phyloP scores from a whole-genome alignment of 495 filamentous ascomycete genomes.

The Podospora conica region DNA sequence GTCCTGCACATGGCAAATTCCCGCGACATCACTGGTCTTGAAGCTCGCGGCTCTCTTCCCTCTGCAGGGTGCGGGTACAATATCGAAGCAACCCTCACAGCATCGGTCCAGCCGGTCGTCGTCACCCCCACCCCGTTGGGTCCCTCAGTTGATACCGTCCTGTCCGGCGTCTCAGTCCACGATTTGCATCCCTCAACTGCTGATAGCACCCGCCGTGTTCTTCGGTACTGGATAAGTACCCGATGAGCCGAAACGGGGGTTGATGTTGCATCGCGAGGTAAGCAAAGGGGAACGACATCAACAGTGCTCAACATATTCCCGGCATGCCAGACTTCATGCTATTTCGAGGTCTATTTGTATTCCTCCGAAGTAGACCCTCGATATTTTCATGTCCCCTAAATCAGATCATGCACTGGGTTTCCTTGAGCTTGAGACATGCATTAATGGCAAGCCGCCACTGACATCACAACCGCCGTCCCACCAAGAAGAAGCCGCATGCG shows the following conservation, averaged over 20 bases:
- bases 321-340: not conserved
- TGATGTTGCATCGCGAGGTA: not conserved
- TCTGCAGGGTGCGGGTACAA: not conserved
- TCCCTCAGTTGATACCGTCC: not conserved
- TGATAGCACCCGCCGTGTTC: not conserved
- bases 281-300: not conserved
- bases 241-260: not conserved
- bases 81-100: not conserved
- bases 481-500: not conserved
- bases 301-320: not conserved
- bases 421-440: not conserved
- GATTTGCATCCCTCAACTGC: not conserved
- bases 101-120: not conserved
- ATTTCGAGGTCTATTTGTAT: not conserved
- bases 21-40: slow-evolving; percentile 22
- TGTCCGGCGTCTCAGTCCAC: not conserved
- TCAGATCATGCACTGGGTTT: not conserved
- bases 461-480: not conserved
- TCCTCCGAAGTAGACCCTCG: not conserved
- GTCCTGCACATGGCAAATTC: slow-evolving; percentile 23
- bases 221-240: slow-evolving; percentile 1
- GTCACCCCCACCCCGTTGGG: not conserved
- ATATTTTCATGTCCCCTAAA: not conserved
- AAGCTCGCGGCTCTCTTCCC: not conserved
- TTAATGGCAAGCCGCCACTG: not conserved